Percentiles rank a stretch among this genome's conserved stretches.
Conservation (phyloP, 2,329 filamentous ascomycete species). For the Diatrype stigma region DNA sequence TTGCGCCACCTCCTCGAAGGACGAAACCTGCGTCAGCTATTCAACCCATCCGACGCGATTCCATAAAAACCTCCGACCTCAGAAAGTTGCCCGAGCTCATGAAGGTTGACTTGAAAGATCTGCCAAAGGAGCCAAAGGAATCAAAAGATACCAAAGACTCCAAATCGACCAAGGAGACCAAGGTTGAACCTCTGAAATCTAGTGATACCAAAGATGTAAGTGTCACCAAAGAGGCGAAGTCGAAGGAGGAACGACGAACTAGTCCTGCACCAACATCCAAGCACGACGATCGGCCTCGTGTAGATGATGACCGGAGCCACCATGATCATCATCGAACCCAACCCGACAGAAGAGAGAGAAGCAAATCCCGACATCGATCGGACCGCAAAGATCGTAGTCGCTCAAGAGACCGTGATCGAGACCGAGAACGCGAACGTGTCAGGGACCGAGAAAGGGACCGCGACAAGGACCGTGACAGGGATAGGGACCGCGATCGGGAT, state of each 20-base stretch:
- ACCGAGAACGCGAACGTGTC: conserved; percentile 20
- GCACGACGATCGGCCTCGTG: conserved; percentile 20
- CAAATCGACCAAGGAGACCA: conserved; percentile 15
- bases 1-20: conserved; percentile 52
- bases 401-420: conserved; percentile 32
- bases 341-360: conserved; percentile 25
- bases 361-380: conserved; percentile 21
- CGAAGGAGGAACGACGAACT: conserved; percentile 21
- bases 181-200: background rate
- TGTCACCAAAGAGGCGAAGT: conserved; percentile 10
- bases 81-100: conserved; percentile 32
- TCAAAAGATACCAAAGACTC: conserved; percentile 16
- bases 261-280: conserved; percentile 22
- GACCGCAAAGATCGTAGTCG: conserved; percentile 31
- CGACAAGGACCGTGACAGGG: conserved; percentile 25
- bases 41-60: conserved; percentile 48
- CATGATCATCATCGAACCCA: conserved; percentile 27
- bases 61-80: conserved; percentile 37
- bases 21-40: conserved; percentile 54
- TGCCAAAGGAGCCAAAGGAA: conserved; percentile 20
- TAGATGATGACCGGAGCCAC: conserved; percentile 24
- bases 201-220: conserved; percentile 10
- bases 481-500: conserved; percentile 23
- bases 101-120: conserved; percentile 31
- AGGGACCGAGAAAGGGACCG: conserved; percentile 1